Evolutionary conservation across 306 rosid genomes (phyloP).

Genomic region (Castanea mollissima): DNA sequence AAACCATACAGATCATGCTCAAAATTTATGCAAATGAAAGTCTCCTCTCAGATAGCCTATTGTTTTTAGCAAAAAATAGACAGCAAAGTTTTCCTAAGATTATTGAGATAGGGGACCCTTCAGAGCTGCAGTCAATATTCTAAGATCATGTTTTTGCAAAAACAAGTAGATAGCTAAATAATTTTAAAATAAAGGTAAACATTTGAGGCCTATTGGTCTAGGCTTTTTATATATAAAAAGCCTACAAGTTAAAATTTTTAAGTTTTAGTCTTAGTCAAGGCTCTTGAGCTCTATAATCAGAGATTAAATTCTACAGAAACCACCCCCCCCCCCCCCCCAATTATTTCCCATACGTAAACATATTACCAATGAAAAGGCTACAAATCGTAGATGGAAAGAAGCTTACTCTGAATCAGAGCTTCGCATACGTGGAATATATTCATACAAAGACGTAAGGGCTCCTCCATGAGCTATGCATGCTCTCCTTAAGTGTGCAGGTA

Average conservation of each 20-base stretch:
- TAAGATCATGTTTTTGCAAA: background rate
- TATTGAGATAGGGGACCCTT: background rate
- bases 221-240: no score
- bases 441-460: constrained; percentile 68
- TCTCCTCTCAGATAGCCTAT: background rate
- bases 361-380: background rate
- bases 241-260: no score
- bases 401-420: constrained; percentile 64
- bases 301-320: background rate
- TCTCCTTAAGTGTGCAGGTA: constrained; percentile 76
- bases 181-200: background rate
- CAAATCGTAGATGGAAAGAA: constrained; percentile 11
- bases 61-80: background rate
- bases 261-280: background rate
- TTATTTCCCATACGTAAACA: background rate
- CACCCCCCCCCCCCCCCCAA: background rate
- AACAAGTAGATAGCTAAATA: background rate
- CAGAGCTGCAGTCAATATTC: background rate
- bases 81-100: background rate
- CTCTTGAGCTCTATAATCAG: background rate
- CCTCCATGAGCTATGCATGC: constrained; percentile 91
- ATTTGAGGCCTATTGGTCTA: background rate
- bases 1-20: background rate
- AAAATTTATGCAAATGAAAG: background rate
- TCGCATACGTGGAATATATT: constrained; percentile 84